A percentile compares a stretch with the other conserved stretches of the same genome.
Conservation (phyloP, 164 flowering plant species). For the Buxus sempervirens region DNA sequence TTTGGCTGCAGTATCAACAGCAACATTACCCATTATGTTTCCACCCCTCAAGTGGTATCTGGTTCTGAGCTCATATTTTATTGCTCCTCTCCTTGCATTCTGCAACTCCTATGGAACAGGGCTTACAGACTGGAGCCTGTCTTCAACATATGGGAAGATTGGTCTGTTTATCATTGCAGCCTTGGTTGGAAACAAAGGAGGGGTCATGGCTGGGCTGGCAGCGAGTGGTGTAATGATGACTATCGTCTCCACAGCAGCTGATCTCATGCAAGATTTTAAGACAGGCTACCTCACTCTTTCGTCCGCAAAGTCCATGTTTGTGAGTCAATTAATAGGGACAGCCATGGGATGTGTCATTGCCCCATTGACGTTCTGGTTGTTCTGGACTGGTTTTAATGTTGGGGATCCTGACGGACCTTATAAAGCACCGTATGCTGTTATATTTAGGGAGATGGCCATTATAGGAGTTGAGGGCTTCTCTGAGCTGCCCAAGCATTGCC, state of each 20-base stretch:
- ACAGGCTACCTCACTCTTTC: constrained; percentile 93
- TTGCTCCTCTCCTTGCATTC: constrained; percentile 96
- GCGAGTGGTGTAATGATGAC: constrained; percentile 97
- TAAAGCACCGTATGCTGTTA: constrained; percentile 93
- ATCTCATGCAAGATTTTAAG: constrained; percentile 97
- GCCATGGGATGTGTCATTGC: constrained; percentile 95
- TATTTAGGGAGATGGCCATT: constrained; percentile 91
- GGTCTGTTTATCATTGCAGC: constrained; percentile 87
- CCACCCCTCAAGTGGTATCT: constrained; percentile 92
- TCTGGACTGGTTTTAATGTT: constrained; percentile 89
- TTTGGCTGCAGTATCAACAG: constrained; percentile 81
- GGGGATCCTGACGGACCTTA: constrained; percentile 88
- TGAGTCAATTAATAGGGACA: constrained; percentile 84
- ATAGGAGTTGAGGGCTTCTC: constrained; percentile 95
- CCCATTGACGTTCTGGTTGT: constrained; percentile 95
- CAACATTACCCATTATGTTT: constrained; percentile 73
- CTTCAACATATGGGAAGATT: constrained; percentile 88
- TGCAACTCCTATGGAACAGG: constrained; percentile 98
- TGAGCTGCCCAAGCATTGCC: constrained; percentile 84
- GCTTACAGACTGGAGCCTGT: constrained; percentile 90
- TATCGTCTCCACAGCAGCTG: constrained; percentile 95
- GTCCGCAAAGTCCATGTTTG: constrained; percentile 92
- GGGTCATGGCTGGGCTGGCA: constrained; percentile 86
- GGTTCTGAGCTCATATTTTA: constrained; percentile 67
- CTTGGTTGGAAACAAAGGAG: constrained; percentile 73